These are phyloP conservation scores for Metschnikowia anglica DNA, from an alignment of 805 yeast species.

Conservation along the genomic window DNA sequence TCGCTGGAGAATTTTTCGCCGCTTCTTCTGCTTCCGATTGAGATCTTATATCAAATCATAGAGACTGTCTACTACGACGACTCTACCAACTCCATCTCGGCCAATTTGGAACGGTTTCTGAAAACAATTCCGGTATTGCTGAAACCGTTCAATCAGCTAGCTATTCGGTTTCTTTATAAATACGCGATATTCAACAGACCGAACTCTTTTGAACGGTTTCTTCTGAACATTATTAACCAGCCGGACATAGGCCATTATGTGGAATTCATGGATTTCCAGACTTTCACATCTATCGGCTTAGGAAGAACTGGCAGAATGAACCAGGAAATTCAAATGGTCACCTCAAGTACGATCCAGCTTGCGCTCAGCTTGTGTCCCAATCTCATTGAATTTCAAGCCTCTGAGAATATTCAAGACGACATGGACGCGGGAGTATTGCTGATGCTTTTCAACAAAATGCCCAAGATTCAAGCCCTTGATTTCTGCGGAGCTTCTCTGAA, in stretches of 20 bases:
- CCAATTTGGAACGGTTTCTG: slow-evolving; percentile 51
- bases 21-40: slow-evolving; percentile 49
- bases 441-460: slow-evolving; percentile 52
- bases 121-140: slow-evolving; percentile 55
- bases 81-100: slow-evolving; percentile 50
- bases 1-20: slow-evolving; percentile 18
- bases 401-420: slow-evolving; percentile 84
- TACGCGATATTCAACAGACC: slow-evolving; percentile 78
- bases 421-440: slow-evolving; percentile 59
- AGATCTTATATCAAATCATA: slow-evolving; percentile 52
- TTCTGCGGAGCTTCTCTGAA: slow-evolving; percentile 84
- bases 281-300: slow-evolving; percentile 83
- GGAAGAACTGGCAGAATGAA: slow-evolving; percentile 91
- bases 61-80: slow-evolving; percentile 57
- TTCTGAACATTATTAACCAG: slow-evolving; percentile 49
- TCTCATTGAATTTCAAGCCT: slow-evolving; percentile 73
- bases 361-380: slow-evolving; percentile 65
- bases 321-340: slow-evolving; percentile 87
- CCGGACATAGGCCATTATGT: slow-evolving; percentile 58
- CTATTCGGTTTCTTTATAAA: slow-evolving; percentile 58
- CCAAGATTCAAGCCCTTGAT: slow-evolving; percentile 66
- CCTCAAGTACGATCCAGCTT: slow-evolving; percentile 63
- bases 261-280: slow-evolving; percentile 79
- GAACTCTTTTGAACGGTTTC: slow-evolving; percentile 70
- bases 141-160: slow-evolving; percentile 56